phyloP scores from a whole-genome alignment of 495 filamentous ascomycete genomes.

The Chaetomidium leptoderma region DNA sequence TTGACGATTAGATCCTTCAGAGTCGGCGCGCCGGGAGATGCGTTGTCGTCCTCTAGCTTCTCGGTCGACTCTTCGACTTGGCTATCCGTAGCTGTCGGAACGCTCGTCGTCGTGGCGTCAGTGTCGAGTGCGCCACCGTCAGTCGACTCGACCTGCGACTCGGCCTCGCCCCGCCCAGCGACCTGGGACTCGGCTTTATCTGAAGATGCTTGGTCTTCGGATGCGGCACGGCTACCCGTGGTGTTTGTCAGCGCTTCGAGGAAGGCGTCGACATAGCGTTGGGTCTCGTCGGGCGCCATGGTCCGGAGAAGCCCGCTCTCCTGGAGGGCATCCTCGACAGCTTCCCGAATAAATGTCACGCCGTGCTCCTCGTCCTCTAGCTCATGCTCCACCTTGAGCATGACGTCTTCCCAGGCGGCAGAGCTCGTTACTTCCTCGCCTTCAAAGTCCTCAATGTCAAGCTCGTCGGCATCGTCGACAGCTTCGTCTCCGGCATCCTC shows the following conservation, averaged over 20 bases:
- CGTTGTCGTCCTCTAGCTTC: slow-evolving; percentile 15
- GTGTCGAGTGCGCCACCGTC: background rate
- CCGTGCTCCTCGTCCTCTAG: slow-evolving; percentile 52
- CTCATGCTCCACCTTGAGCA: slow-evolving; percentile 50
- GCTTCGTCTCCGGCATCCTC: slow-evolving; percentile 9
- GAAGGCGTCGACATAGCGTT: slow-evolving; percentile 39
- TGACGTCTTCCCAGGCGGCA: slow-evolving; percentile 50
- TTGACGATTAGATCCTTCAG: slow-evolving; percentile 31
- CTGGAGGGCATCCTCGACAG: slow-evolving; percentile 42
- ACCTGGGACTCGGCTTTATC: slow-evolving; percentile 12
- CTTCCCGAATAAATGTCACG: slow-evolving; percentile 39
- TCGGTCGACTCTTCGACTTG: slow-evolving; percentile 7
- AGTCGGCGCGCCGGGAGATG: slow-evolving; percentile 15
- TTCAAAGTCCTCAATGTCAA: slow-evolving; percentile 27
- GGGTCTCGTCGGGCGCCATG: slow-evolving; percentile 33
- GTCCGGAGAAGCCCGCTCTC: slow-evolving; percentile 41
- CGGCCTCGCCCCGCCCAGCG: slow-evolving; percentile 1
- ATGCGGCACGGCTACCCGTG: background rate
- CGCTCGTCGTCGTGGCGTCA: background rate
- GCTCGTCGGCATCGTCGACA: slow-evolving; percentile 8
- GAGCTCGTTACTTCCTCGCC: slow-evolving; percentile 27
- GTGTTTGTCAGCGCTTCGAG: slow-evolving; percentile 37
- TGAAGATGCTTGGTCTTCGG: slow-evolving; percentile 5
- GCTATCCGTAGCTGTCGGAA: background rate
- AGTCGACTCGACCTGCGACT: background rate